Percentiles rank a stretch among this genome's conserved stretches.
Evolutionary conservation across 306 rosid species (phyloP).

Genomic region (Inga laurina): DNA sequence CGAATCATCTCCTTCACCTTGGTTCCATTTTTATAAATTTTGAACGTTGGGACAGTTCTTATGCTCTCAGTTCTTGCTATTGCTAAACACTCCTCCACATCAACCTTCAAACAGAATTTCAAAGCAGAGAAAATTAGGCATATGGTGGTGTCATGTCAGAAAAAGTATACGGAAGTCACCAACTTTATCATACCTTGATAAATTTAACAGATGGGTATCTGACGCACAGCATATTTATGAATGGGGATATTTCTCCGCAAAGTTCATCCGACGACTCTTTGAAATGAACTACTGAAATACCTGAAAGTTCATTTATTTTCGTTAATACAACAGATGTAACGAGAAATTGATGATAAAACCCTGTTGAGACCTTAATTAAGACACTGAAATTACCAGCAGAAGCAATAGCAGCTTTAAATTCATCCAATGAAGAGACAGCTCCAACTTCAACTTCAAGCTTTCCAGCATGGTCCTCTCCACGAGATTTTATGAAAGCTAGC

Average conservation of each 20-base stretch:
- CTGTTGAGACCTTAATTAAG: neutral
- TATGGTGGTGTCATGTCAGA: neutral
- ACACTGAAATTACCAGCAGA: slow-evolving; percentile 60
- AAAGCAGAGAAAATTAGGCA: slow-evolving; percentile 31
- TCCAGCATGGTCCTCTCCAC: slow-evolving; percentile 40
- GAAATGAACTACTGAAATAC: slow-evolving; percentile 78
- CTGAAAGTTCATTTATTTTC: slow-evolving; percentile 50
- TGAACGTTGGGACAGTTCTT: slow-evolving; percentile 67
- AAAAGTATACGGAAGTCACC: neutral
- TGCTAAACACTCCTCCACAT: slow-evolving; percentile 55
- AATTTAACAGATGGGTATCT: slow-evolving; percentile 66
- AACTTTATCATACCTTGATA: slow-evolving; percentile 46
- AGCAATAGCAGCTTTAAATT: slow-evolving; percentile 62
- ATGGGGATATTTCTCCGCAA: slow-evolving; percentile 78
- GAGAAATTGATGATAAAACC: slow-evolving; percentile 18
- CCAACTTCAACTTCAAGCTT: slow-evolving; percentile 80
- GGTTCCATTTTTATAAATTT: slow-evolving; percentile 79
- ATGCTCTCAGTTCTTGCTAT: slow-evolving; percentile 60
- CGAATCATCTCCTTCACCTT: slow-evolving; percentile 79
- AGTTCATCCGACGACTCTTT: slow-evolving; percentile 62
- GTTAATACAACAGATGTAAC: slow-evolving; percentile 21
- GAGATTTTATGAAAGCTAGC: slow-evolving; percentile 59
- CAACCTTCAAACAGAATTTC: slow-evolving; percentile 46
- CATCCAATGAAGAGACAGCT: slow-evolving; percentile 65
- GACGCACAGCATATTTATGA: slow-evolving; percentile 68